These are phyloP conservation scores for Cladosporium sp. DNA, from an alignment of 2,329 filamentous ascomycete genomes.

Conservation along the genomic window DNA sequence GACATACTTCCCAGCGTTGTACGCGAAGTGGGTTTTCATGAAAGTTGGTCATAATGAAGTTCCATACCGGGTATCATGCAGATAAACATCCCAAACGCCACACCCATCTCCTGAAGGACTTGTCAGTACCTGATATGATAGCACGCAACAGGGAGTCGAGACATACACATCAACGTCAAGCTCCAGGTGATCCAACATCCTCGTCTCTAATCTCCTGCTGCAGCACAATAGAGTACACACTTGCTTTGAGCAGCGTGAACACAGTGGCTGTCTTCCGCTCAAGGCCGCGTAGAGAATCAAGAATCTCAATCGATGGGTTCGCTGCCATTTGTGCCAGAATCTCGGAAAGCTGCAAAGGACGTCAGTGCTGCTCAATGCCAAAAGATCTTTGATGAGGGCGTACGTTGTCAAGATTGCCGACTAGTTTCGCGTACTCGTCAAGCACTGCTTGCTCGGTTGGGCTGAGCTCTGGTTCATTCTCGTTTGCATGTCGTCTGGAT, in stretches of 20 bases:
- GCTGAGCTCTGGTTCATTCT: conserved; percentile 11
- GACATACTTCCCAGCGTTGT: too few relatives aligned
- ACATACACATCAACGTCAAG: neutral
- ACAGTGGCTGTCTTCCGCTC: conserved; percentile 94
- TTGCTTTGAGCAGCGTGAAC: conserved; percentile 94
- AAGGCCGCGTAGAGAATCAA: conserved; percentile 80
- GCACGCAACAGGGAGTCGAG: too few relatives aligned
- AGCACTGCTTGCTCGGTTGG: conserved; percentile 84
- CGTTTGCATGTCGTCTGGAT: neutral
- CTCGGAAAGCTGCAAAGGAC: conserved; percentile 49
- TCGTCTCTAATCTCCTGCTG: conserved; percentile 91
- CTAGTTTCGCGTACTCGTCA: conserved; percentile 84
- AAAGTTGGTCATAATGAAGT: neutral
- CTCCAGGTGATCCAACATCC: conserved; percentile 26
- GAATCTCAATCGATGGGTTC: conserved; percentile 61
- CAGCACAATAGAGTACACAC: conserved; percentile 96
- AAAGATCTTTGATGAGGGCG: conserved; percentile 50
- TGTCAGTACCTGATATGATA: neutral
- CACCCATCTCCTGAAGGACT: neutral
- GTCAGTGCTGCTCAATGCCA: conserved; percentile 9
- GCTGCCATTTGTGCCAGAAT: conserved; percentile 67
- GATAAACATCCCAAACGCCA: neutral
- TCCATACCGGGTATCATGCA: conserved; percentile 2
- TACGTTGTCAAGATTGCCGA: conserved; percentile 89
- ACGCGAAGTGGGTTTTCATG: too few relatives aligned